Conservation (phyloP, 2,329 filamentous ascomycete genomes). For the Verticillium nonalfalfae region DNA sequence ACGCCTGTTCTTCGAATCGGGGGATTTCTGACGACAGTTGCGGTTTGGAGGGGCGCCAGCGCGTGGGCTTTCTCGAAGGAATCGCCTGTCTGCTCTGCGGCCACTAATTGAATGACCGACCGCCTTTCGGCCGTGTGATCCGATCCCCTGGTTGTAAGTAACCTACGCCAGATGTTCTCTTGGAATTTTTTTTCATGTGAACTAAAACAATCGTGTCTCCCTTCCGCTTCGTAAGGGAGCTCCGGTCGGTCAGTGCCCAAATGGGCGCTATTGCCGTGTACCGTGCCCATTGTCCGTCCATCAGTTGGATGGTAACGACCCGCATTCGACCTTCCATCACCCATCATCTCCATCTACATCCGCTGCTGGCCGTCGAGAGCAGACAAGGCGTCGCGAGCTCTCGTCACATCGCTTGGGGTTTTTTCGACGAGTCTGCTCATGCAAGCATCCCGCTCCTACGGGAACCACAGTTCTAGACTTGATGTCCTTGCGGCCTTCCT, state of each 20-base stretch:
- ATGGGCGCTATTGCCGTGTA: neutral
- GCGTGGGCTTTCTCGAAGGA: too few relatives aligned
- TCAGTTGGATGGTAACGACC: neutral
- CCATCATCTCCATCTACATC: conserved; percentile 1
- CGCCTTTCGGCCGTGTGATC: too few relatives aligned
- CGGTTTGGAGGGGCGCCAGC: too few relatives aligned
- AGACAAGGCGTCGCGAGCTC: neutral
- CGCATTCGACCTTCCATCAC: neutral
- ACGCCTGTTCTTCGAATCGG: neutral
- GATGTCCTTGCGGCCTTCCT: neutral
- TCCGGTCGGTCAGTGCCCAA: too few relatives aligned
- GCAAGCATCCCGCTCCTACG: neutral
- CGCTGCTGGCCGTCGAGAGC: neutral
- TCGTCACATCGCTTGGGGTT: neutral
- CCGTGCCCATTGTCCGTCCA: neutral
- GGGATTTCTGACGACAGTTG: too few relatives aligned
- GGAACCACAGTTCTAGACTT: neutral
- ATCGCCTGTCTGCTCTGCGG: too few relatives aligned
- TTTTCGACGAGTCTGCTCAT: neutral
- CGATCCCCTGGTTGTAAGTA: too few relatives aligned
- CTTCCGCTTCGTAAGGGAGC: too few relatives aligned
- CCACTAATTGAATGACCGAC: too few relatives aligned
- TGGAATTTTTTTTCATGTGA: too few relatives aligned
- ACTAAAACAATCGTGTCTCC: too few relatives aligned
- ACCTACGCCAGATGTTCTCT: too few relatives aligned